Evolutionary conservation across 192 early-diverging fungal species (phyloP).

Genomic region (Backusella liffmaniae): DNA sequence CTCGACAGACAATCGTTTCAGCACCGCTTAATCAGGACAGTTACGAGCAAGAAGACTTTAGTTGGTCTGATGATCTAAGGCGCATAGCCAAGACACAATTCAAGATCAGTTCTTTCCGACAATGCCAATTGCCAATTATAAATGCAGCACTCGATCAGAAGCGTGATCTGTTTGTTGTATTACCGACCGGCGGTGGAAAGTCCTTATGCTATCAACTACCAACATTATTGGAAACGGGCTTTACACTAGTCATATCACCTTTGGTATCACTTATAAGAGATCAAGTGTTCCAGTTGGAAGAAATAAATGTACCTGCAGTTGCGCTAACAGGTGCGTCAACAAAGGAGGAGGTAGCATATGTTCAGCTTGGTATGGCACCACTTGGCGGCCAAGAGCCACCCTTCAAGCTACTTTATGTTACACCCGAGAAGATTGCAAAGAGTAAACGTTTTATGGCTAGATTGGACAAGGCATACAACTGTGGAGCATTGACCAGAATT

Average conservation of each 20-base stretch:
- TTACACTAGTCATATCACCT: constrained; percentile 91
- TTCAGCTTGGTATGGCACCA: constrained; percentile 51
- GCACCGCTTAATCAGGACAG: not conserved
- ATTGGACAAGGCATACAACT: constrained; percentile 54
- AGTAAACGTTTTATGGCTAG: constrained; percentile 58
- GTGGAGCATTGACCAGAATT: constrained; percentile 70
- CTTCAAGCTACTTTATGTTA: constrained; percentile 80
- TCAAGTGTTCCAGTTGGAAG: constrained; percentile 74
- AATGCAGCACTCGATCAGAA: constrained; percentile 78
- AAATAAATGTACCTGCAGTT: constrained; percentile 38
- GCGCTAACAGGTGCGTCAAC: constrained; percentile 53
- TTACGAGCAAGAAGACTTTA: constrained; percentile 44
- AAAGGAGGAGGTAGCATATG: constrained; percentile 47
- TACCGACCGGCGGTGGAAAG: constrained; percentile 97
- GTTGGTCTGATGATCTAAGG: constrained; percentile 49
- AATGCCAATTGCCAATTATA: constrained; percentile 85
- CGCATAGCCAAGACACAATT: constrained; percentile 43
- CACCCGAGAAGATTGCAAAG: constrained; percentile 86
- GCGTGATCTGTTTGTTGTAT: constrained; percentile 85
- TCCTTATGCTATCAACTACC: constrained; percentile 94
- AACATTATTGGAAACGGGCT: constrained; percentile 70
- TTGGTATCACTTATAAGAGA: constrained; percentile 93
- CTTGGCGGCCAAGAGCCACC: constrained; percentile 44
- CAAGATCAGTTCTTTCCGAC: constrained; percentile 62
- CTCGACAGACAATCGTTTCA: not conserved